Percentiles rank a stretch among this genome's conserved stretches.
phyloP scores from a whole-genome alignment of 495 filamentous ascomycete species.

The Staphylotrichum tortipilum region DNA sequence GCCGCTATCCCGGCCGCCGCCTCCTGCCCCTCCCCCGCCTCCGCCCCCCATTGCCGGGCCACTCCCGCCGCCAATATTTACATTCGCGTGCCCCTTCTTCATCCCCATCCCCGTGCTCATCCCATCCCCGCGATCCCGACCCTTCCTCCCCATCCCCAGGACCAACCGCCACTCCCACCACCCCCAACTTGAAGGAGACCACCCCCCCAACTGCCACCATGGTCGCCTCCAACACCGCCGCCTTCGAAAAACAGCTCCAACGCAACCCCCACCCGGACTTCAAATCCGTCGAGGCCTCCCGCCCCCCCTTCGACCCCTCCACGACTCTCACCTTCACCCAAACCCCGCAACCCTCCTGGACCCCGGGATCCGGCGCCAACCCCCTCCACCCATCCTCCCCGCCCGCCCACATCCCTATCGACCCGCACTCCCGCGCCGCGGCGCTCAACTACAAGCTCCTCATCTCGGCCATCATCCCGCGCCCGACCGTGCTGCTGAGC shows the following conservation, averaged over 20 bases:
- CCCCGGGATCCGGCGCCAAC: slow-evolving; percentile 67
- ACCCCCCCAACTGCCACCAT: slow-evolving; percentile 24
- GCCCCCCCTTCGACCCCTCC: slow-evolving; percentile 54
- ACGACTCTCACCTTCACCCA: slow-evolving; percentile 55
- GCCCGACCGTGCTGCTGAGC: slow-evolving; percentile 57
- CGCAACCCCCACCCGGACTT: slow-evolving; percentile 69
- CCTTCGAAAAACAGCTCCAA: slow-evolving; percentile 40
- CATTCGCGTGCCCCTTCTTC: no score
- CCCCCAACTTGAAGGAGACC: no score
- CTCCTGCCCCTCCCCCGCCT: slow-evolving; percentile 15
- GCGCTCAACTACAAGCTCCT: slow-evolving; percentile 85
- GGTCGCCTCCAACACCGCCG: slow-evolving; percentile 25
- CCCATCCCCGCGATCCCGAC: neutral
- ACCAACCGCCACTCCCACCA: no score
- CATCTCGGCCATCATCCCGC: slow-evolving; percentile 76
- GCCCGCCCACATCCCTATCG: slow-evolving; percentile 67
- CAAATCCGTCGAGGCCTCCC: slow-evolving; percentile 62
- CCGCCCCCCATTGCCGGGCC: neutral
- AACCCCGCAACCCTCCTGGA: slow-evolving; percentile 68
- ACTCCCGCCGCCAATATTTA: slow-evolving; percentile 1
- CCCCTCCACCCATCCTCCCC: slow-evolving; percentile 30
- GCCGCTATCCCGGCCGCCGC: slow-evolving; percentile 7
- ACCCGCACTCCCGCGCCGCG: slow-evolving; percentile 65
- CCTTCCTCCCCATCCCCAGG: neutral
- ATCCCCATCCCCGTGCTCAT: no score